Base-by-base conservation (phyloP, 768 basidiomycete genomes). In the Suillus subaureus region DNA sequence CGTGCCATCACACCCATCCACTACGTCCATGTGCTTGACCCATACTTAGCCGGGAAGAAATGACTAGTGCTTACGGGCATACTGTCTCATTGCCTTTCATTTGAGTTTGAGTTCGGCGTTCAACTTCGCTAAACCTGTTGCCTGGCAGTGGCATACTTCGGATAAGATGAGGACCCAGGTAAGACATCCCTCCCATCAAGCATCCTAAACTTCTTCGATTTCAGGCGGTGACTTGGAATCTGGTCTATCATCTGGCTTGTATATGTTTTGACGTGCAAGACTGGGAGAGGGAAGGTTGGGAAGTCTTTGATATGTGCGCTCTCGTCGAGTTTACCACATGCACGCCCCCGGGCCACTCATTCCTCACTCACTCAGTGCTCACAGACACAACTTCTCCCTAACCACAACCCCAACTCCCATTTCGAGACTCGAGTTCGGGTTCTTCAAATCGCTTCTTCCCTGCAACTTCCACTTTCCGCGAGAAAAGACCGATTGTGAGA, bases 121-220 rank as follows among this genome's bases (percentile, higher is more conserved):
- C 6, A 43, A 18, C 18, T 18, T 42, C 4, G n/a, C 12, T 12
- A 12, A n/a, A 12, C n/a, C n/a, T 47, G 2, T 31, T 5, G 6
- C 39, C 39, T 42, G 15, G n/a, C 5, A 49, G 15, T 42, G 15
- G n/a, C 5, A 49, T 49, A 13, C 23, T 49, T 33, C 6, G 33
- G 47, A 23, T 47, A n/a, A 47, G n/a, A n/a, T 2, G 45, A 47
- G 45, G 45, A n/a, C n/a, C n/a, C 47, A 49, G 47, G 47, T 49
- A 23, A 23, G 47, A 13, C 15, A 6, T 23, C 13, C 12, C 11
- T 23, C 45, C n/a, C 6, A 5, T 23, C 18, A 45, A 43, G 42
- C 42, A 7, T 42, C 16, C 8, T 43, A 45, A 93, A 94, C 73
- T 98, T 45, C 43, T 21, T 21, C 0, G 4, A 45, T 16, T 12